Conservation (phyloP, 148 eudicot species). For the Camellia sinensis region DNA sequence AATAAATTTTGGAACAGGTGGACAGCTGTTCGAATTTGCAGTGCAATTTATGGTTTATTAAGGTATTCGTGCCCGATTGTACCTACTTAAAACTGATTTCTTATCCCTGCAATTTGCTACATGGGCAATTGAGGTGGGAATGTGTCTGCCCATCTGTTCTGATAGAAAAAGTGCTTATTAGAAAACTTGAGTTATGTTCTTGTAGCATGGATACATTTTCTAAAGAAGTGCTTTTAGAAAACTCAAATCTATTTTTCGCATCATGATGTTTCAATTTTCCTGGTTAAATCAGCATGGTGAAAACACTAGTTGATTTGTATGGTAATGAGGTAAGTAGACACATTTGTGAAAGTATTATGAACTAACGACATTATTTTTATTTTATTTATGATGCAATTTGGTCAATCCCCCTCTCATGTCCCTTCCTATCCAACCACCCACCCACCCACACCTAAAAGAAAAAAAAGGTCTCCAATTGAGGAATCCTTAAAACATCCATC, state of each 20-base stretch:
- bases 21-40: conserved; percentile 89
- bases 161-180: conserved; percentile 4
- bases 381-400: too few species aligned
- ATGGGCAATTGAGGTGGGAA: neutral
- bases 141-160: neutral
- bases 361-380: too few species aligned
- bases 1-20: too few species aligned
- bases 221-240: neutral
- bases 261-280: neutral
- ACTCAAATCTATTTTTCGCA: neutral
- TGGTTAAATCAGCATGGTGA: conserved; percentile 18
- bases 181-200: too few species aligned
- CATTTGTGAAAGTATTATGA: too few species aligned
- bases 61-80: too few species aligned
- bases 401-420: neutral
- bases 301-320: conserved; percentile 59
- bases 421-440: too few species aligned
- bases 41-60: neutral
- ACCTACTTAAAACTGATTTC: neutral
- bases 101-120: neutral
- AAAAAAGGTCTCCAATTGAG: too few species aligned
- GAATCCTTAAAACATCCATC: too few species aligned
- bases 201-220: neutral
- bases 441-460: too few species aligned
- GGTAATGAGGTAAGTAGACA: too few species aligned